Evolutionary conservation across 495 filamentous ascomycete genomes (phyloP), one percentile per base, ranked within the genome.

Genomic region (Aspergillus incahuasiensis): DNA sequence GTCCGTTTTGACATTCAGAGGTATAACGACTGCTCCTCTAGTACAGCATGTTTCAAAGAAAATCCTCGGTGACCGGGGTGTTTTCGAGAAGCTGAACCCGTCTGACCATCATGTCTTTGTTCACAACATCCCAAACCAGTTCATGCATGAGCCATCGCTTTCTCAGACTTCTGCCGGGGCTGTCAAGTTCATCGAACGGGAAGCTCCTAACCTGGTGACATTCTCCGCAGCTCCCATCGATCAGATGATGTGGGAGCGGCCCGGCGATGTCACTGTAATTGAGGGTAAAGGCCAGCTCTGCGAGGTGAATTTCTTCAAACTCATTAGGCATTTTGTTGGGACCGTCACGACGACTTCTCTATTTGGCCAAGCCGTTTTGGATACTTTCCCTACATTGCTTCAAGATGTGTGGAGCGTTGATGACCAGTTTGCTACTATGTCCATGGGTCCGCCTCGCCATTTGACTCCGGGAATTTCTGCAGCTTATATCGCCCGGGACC

Each of bases 141-240:
- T 86, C 11, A 73, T 75, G 55, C 58, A 63, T 41, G 78, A 82
- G 32, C 64, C 72, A 5, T 70, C 74, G 28, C 49, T 82, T 1
- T 65, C 66, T 18, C 68, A 77, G 15, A 61, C 75, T 15, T 68
- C 76, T 4, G 48, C 59, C 1, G 30, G 58, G 1, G 72, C 73
- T 8, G 60, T 69, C n/a, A 55, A 55, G 0, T 55, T 68, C 16
- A 59, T 85, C 3, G 77, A 71, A 51, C 66, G 54, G 50, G 75
- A 65, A 53, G 77, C 52, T 58, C 75, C 57, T 0, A 77, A 80
- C 49, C 56, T 88, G 28, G 79, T 87, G 22, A 81, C 78, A 6
- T 86, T 84, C 57, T 75, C 68, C 34, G 67, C 71, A n/a, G 83
- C 82, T 43, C 62, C 77, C 5, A 79, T 87, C 22, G 85, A 89